Base-by-base conservation (phyloP, 2,329 filamentous ascomycete species). In the Penicillium paneum region DNA sequence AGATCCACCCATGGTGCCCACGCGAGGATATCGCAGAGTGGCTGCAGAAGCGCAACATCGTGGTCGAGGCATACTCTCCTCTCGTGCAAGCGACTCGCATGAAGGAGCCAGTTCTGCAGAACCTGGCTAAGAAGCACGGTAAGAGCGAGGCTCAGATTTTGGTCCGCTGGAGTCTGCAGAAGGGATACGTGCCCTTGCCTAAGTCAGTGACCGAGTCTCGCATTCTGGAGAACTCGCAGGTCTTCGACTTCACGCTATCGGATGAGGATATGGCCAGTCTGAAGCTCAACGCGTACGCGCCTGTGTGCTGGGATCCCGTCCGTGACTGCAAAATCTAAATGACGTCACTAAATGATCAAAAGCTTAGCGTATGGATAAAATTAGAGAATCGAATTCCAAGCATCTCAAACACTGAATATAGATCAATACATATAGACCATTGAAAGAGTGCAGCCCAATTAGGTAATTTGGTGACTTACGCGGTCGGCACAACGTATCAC, bases 1-100 rank as follows among this genome's bases (percentile, higher is more conserved):
- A 97, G 74, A 76, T 97, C 11, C 92, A 97, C 73, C 92, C 92
- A 0, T 97, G 91, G 91, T 83, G 91, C 39, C 80, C 85, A 8
- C 81, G 91, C n/a, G 76, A 80, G 21, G 91, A 96, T 66, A 90
- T 97, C 57, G 85, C 86, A 8, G 77, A 83, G 43, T 97, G 91
- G 91, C 89, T 88, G 64, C 72, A 79, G 59, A 79, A 86, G 71
- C 79, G 84, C 17, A 79, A 79, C 56, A 76, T 89, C 19, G 80
- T 84, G 31, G 70, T 89, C 13, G 80, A 91, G 78, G 78, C 78
- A 6, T 80, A 79, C 58, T 76, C 73, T 61, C 78, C 78, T 12
- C 66, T 80, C 47, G 76, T 79, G 8, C 71, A 76, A 55, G 76
- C 72, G 2, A 67, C 69, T 49, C 71, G 78, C 46, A 78, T 78